Percentiles rank a stretch among this genome's conserved stretches.
phyloP scores from a whole-genome alignment of 2,329 filamentous ascomycete genomes.

The Kalaharituber pfeilii region DNA sequence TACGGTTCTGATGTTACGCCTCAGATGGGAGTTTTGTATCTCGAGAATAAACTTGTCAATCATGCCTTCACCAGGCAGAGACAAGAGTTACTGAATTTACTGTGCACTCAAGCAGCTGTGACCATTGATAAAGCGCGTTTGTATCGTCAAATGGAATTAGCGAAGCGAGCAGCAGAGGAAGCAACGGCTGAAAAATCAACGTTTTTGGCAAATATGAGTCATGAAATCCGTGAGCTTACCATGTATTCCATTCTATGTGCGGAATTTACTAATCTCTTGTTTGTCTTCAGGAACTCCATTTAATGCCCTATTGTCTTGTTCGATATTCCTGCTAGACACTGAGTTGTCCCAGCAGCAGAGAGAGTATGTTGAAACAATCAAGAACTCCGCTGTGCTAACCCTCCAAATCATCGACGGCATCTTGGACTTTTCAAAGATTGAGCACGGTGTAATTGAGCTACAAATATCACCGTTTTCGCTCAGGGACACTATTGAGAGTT shows the following conservation, averaged over 20 bases:
- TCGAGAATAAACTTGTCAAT: conserved; percentile 23
- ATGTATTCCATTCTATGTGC: neutral
- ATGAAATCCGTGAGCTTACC: conserved; percentile 38
- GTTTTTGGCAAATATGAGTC: conserved; percentile 46
- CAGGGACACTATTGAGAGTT: conserved; percentile 34
- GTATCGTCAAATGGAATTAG: conserved; percentile 23
- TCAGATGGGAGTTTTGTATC: conserved; percentile 21
- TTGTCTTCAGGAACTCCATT: conserved; percentile 39
- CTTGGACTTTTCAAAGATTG: conserved; percentile 47
- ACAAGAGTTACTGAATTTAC: conserved; percentile 21
- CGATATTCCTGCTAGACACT: conserved; percentile 40
- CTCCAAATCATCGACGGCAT: conserved; percentile 48
- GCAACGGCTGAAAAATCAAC: conserved; percentile 45
- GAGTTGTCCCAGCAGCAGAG: conserved; percentile 36
- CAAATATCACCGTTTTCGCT: conserved; percentile 37
- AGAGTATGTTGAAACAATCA: conserved; percentile 40
- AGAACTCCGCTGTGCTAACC: conserved; percentile 41
- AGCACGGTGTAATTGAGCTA: conserved; percentile 42
- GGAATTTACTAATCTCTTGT: neutral
- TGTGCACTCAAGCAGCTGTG: conserved; percentile 23
- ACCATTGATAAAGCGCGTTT: conserved; percentile 23
- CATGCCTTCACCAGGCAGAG: conserved; percentile 23
- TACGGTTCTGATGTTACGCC: neutral
- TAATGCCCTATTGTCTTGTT: conserved; percentile 44
- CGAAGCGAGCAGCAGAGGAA: conserved; percentile 32